These are phyloP conservation scores for Hippophae rhamnoides DNA, from an alignment of 306 rosid genomes.

Conservation along the genomic window DNA sequence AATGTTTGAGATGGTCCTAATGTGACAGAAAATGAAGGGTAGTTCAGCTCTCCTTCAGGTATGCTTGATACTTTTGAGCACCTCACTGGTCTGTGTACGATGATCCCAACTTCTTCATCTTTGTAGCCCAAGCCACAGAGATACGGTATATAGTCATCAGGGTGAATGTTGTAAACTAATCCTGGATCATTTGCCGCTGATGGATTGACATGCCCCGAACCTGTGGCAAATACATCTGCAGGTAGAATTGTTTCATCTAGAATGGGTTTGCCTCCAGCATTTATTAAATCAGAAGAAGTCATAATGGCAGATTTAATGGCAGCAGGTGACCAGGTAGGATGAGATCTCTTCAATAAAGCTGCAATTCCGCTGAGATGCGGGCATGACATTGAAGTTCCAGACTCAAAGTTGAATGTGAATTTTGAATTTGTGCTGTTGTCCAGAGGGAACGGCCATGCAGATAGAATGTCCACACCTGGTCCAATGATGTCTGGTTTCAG, in stretches of 20 bases:
- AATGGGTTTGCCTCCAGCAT: constrained; percentile 29
- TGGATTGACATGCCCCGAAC: constrained; percentile 76
- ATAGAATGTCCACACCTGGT: constrained; percentile 54
- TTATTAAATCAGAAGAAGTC: constrained; percentile 43
- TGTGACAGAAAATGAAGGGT: constrained; percentile 53
- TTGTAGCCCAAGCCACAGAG: constrained; percentile 58
- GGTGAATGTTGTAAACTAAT: constrained; percentile 49
- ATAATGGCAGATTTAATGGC: constrained; percentile 72
- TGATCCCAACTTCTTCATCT: constrained; percentile 35
- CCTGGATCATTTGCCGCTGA: constrained; percentile 63
- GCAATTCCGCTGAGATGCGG: constrained; percentile 81
- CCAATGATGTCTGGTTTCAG: constrained; percentile 67
- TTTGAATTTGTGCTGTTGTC: constrained; percentile 29
- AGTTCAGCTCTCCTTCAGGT: constrained; percentile 62
- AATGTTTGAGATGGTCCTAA: constrained; percentile 48
- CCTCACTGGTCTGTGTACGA: constrained; percentile 29
- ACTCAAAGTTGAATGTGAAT: constrained; percentile 45
- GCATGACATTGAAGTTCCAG: constrained; percentile 79
- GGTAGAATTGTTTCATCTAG: constrained; percentile 41
- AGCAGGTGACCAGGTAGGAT: constrained; percentile 73
- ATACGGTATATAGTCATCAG: constrained; percentile 62
- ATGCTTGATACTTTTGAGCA: constrained; percentile 49
- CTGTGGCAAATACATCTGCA: constrained; percentile 55
- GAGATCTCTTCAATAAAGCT: constrained; percentile 69
- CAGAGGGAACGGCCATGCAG: constrained; percentile 59